Conservation (phyloP, 2,329 filamentous ascomycete species). For the Xylariaceae sp. region DNA sequence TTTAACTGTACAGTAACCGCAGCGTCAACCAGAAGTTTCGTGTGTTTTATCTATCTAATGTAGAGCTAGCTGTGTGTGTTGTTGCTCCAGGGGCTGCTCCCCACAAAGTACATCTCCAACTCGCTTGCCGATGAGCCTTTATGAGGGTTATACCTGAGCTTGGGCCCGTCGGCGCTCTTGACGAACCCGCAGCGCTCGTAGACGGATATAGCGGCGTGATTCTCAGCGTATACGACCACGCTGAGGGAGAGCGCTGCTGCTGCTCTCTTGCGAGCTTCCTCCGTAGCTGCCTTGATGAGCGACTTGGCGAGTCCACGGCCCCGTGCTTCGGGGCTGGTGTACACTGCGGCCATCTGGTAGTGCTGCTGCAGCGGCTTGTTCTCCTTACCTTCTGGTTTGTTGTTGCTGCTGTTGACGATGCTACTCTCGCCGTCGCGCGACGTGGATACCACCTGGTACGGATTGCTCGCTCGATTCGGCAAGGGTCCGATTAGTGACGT, state of each 20-base stretch:
- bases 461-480: constrained; percentile 18
- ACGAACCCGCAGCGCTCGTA: constrained; percentile 34
- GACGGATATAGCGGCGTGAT: constrained; percentile 29
- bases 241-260: constrained; percentile 24
- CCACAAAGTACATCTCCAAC: constrained; percentile 22
- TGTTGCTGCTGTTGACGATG: neutral
- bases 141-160: constrained; percentile 17
- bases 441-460: constrained; percentile 15
- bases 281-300: constrained; percentile 28
- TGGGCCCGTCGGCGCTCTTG: constrained; percentile 9
- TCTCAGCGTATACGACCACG: constrained; percentile 32
- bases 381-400: no score
- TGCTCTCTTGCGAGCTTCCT: constrained; percentile 19
- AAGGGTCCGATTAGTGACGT: constrained; percentile 31
- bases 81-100: no score
- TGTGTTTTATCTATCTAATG: no score
- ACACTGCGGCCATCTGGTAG: constrained; percentile 35
- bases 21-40: no score
- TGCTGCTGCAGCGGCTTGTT: no score
- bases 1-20: no score
- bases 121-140: constrained; percentile 17
- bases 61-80: no score
- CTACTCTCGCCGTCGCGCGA: constrained; percentile 9
- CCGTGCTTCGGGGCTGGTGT: constrained; percentile 33
- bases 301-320: constrained; percentile 32